These are phyloP conservation scores for Phyllosticta paracitricarpa DNA, from an alignment of 2,329 filamentous ascomycete genomes.

Conservation along the genomic window DNA sequence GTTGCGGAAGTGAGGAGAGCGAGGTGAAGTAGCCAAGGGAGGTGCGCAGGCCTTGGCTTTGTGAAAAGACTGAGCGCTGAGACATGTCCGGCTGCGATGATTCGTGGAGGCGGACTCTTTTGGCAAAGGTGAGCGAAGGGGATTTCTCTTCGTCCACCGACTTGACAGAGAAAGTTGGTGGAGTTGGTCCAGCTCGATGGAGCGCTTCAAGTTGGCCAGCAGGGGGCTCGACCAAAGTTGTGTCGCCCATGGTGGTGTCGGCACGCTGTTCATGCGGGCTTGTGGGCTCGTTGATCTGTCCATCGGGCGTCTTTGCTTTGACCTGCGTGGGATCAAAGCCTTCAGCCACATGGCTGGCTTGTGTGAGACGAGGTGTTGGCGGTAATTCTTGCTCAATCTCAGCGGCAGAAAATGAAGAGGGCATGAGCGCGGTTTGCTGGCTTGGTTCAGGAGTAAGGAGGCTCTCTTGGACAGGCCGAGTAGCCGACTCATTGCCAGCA, in stretches of 20 bases:
- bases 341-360: slow-evolving; percentile 17
- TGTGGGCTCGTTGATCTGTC: not conserved
- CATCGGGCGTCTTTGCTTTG: not conserved
- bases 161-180: not conserved
- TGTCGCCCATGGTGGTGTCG: not conserved
- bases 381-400: slow-evolving; percentile 20
- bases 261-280: not conserved
- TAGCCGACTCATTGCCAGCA: not conserved
- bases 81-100: not conserved
- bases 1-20: slow-evolving; percentile 28
- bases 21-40: slow-evolving; percentile 37
- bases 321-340: not conserved
- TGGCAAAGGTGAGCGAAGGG: not conserved
- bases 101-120: not conserved
- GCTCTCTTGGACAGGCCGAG: not conserved
- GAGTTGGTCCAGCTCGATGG: no score
- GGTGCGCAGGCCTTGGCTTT: slow-evolving; percentile 29
- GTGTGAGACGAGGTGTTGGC: slow-evolving; percentile 29
- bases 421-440: slow-evolving; percentile 19
- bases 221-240: not conserved
- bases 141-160: not conserved
- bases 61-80: not conserved
- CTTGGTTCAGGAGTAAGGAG: slow-evolving; percentile 16
- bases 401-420: slow-evolving; percentile 10
- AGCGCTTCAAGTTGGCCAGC: no score